Conservation (phyloP, 768 basidiomycete species). For the Chiua virens region DNA sequence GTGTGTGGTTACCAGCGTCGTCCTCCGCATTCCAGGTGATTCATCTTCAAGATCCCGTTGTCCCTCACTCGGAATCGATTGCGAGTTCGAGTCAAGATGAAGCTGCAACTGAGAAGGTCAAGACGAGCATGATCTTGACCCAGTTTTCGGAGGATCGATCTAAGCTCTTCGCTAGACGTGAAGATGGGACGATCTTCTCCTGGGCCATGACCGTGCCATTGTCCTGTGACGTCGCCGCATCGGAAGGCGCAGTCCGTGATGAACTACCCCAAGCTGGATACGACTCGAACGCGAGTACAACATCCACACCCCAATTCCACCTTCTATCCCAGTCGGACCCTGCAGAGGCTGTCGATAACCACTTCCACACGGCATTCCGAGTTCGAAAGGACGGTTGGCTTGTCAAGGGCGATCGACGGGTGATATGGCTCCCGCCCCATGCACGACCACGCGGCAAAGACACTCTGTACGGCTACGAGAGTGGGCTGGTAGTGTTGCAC, state of each 20-base stretch:
- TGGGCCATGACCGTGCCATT: conserved; percentile 7
- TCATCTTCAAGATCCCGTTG: not conserved
- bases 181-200: conserved; percentile 6
- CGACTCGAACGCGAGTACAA: not conserved
- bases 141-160: conserved; percentile 9
- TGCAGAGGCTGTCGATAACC: conserved; percentile 2
- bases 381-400: conserved; percentile 23
- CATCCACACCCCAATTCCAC: not conserved
- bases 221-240: no score
- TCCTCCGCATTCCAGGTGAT: conserved; percentile 11
- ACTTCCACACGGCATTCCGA: conserved; percentile 8
- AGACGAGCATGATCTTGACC: conserved; percentile 2
- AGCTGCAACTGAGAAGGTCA: not conserved
- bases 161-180: conserved; percentile 9
- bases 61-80: no score
- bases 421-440: conserved; percentile 13
- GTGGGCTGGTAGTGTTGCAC: not conserved
- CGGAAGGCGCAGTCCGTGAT: no score
- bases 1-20: conserved; percentile 15
- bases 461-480: conserved; percentile 6
- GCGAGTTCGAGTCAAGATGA: no score
- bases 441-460: conserved; percentile 4
- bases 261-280: not conserved
- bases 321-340: conserved; percentile 10
- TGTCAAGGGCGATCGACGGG: conserved; percentile 12